Percentiles rank a stretch among this genome's conserved stretches.
Evolutionary conservation across 225 moss, liverwort and hornwort species (phyloP).

Genomic region (Bryoerythrophyllum caledonicum): DNA sequence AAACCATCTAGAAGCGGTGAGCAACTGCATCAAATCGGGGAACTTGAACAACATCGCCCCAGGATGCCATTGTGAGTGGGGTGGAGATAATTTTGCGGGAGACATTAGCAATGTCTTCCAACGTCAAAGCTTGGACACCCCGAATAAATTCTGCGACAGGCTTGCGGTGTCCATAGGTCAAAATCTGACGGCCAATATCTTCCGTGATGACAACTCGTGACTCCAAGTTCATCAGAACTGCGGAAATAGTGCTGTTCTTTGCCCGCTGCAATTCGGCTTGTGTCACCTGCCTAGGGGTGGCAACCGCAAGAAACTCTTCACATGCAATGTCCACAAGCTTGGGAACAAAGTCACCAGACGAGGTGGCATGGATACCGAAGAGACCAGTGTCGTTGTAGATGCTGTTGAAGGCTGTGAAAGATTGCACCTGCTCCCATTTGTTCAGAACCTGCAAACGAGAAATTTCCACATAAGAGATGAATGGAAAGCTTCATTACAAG

Average conservation of each 20-base stretch:
- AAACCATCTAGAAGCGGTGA: constrained; percentile 31
- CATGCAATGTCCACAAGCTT: constrained; percentile 56
- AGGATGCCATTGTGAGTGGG: constrained; percentile 69
- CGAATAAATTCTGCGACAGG: constrained; percentile 46
- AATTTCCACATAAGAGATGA: background rate
- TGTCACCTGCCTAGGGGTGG: constrained; percentile 51
- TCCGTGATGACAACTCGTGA: constrained; percentile 61
- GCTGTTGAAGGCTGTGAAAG: constrained; percentile 59
- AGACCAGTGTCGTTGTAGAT: constrained; percentile 62
- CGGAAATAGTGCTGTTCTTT: constrained; percentile 60
- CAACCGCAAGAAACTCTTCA: constrained; percentile 52
- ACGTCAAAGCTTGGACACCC: constrained; percentile 44
- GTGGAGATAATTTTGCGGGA: constrained; percentile 53
- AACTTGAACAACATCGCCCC: constrained; percentile 58
- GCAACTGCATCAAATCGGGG: constrained; percentile 57
- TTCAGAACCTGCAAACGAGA: constrained; percentile 37
- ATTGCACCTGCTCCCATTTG: constrained; percentile 62
- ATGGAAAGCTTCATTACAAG: background rate
- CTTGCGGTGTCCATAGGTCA: constrained; percentile 64
- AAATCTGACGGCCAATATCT: constrained; percentile 62
- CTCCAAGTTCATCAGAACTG: constrained; percentile 73
- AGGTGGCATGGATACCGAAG: constrained; percentile 56
- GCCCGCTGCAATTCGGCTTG: constrained; percentile 54
- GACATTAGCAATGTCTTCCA: constrained; percentile 45
- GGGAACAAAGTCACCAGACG: constrained; percentile 39